A percentile compares a stretch with the other conserved stretches of the same genome.
Evolutionary conservation across 164 flowering plant genomes (phyloP).

Genomic region (Dillenia suffruticosa): DNA sequence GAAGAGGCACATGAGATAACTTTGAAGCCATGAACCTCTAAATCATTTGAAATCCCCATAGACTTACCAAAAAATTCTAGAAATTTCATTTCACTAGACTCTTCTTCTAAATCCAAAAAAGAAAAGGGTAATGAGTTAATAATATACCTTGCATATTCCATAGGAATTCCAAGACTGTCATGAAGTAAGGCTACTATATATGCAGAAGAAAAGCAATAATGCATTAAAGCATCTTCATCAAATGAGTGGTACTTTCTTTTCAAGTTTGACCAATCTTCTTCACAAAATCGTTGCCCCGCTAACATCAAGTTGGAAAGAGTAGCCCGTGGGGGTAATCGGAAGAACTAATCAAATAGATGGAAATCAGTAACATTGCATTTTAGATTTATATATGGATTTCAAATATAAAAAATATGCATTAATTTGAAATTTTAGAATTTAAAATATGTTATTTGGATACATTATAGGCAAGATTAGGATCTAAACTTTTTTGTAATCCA

Average conservation of each 20-base stretch:
- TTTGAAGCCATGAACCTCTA: too few species aligned
- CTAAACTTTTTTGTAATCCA: too few species aligned
- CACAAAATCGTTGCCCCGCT: slow-evolving; percentile 84
- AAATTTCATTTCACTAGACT: too few species aligned
- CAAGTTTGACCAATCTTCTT: slow-evolving; percentile 67
- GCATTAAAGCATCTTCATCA: slow-evolving; percentile 62
- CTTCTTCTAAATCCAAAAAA: background rate
- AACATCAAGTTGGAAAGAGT: slow-evolving; percentile 54
- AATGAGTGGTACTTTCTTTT: slow-evolving; percentile 38
- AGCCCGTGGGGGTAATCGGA: slow-evolving; percentile 52
- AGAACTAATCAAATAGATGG: slow-evolving; percentile 48
- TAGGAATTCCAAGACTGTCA: slow-evolving; percentile 77
- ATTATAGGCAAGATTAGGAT: too few species aligned
- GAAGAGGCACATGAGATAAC: too few species aligned
- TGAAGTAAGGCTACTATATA: slow-evolving; percentile 90
- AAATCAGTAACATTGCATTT: background rate
- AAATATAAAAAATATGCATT: background rate
- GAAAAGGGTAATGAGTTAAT: background rate
- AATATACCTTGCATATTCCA: slow-evolving; percentile 75
- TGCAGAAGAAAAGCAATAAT: slow-evolving; percentile 93
- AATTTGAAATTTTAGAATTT: too few species aligned
- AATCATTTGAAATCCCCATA: too few species aligned
- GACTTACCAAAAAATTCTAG: too few species aligned
- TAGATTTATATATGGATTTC: background rate
- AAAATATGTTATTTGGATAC: too few species aligned